Conservation (phyloP, 2,329 filamentous ascomycete species). For the Daldinia sp. region DNA sequence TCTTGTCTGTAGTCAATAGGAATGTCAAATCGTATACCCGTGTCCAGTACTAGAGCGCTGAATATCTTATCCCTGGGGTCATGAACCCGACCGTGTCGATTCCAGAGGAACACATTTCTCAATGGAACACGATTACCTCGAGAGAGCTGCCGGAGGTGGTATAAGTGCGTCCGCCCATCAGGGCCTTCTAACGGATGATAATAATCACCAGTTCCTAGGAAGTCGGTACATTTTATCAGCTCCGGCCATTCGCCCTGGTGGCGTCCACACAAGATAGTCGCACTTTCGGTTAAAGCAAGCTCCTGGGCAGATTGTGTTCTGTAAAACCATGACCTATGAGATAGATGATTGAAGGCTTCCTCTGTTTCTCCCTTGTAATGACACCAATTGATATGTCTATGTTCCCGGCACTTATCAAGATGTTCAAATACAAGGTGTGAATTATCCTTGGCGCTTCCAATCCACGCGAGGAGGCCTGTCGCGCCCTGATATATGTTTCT, state of each 20-base stretch:
- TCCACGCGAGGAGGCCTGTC: conserved; percentile 22
- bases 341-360: conserved; percentile 15
- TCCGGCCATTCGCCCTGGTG: conserved; percentile 12
- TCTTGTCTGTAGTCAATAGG: conserved; percentile 6
- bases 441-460: conserved; percentile 16
- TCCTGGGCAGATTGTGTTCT: conserved; percentile 10
- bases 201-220: conserved; percentile 4
- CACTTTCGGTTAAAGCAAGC: conserved; percentile 6
- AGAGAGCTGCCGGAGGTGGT: conserved; percentile 13
- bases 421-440: conserved; percentile 29
- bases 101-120: conserved; percentile 12
- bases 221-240: conserved; percentile 16
- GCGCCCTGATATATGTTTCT: conserved; percentile 7
- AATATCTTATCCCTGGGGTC: conserved; percentile 26
- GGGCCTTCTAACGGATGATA: conserved; percentile 24
- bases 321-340: conserved; percentile 22
- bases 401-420: conserved; percentile 19
- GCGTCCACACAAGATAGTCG: conserved; percentile 18
- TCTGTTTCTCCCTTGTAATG: conserved; percentile 21
- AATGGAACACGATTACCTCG: neutral
- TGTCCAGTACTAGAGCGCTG: conserved; percentile 4
- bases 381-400: conserved; percentile 28
- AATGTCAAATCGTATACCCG: neutral
- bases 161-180: conserved; percentile 18
- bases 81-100: conserved; percentile 13